phyloP scores from a whole-genome alignment of 2,329 filamentous ascomycete genomes.

The Claviceps sp. region DNA sequence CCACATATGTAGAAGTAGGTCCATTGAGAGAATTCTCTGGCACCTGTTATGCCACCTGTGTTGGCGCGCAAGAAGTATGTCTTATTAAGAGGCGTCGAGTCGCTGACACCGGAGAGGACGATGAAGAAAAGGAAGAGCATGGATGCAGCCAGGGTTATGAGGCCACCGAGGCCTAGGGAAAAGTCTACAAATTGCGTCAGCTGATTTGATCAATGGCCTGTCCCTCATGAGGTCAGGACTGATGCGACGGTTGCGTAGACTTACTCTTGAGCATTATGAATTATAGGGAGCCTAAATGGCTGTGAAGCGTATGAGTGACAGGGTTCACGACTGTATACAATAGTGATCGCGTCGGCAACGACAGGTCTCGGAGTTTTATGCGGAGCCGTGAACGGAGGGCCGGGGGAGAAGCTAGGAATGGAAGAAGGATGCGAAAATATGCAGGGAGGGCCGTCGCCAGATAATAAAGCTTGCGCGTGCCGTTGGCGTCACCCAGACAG shows the following conservation, averaged over 20 bases:
- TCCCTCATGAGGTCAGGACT: background rate
- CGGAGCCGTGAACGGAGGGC: background rate
- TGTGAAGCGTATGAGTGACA: background rate
- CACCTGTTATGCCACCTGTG: slow-evolving; percentile 58
- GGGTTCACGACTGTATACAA: background rate
- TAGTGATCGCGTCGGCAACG: no score
- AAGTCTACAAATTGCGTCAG: slow-evolving; percentile 19
- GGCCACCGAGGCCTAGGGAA: slow-evolving; percentile 26
- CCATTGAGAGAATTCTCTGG: slow-evolving; percentile 62
- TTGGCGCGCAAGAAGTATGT: slow-evolving; percentile 80
- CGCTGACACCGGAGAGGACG: slow-evolving; percentile 40
- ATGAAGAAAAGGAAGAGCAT: slow-evolving; percentile 45
- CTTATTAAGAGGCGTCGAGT: slow-evolving; percentile 45
- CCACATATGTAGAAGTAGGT: slow-evolving; percentile 81
- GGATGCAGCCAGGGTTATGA: slow-evolving; percentile 36
- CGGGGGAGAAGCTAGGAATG: background rate
- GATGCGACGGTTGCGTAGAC: background rate
- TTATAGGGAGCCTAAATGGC: background rate
- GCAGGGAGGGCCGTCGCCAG: background rate
- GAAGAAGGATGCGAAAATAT: background rate
- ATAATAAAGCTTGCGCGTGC: background rate
- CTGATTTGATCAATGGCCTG: background rate
- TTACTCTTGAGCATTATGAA: slow-evolving; percentile 10
- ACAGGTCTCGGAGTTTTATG: no score
- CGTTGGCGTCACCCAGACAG: background rate